Evolutionary conservation across 495 filamentous ascomycete species (phyloP).

Genomic region (Glarea lozoyensis): DNA sequence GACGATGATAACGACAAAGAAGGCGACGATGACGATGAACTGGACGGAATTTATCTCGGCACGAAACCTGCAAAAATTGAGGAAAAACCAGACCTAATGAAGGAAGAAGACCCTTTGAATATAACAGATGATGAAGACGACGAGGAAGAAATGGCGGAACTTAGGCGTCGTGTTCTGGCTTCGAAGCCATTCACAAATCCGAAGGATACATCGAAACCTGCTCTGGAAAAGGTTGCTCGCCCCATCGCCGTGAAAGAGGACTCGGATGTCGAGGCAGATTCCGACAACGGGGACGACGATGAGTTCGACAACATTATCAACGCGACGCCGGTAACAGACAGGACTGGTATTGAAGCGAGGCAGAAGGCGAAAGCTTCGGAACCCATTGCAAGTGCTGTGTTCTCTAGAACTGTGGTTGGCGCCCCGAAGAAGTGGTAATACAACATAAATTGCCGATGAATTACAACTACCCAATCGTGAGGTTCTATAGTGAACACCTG

Average conservation of each 20-base stretch:
- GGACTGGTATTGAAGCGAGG: slow-evolving; percentile 56
- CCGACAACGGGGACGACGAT: slow-evolving; percentile 58
- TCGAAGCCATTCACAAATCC: slow-evolving; percentile 80
- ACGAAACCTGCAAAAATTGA: slow-evolving; percentile 35
- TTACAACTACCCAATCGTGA: too few species aligned
- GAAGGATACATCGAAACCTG: slow-evolving; percentile 38
- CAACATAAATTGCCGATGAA: too few species aligned
- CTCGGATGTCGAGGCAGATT: slow-evolving; percentile 65
- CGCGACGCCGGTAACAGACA: slow-evolving; percentile 77
- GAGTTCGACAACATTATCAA: slow-evolving; percentile 86
- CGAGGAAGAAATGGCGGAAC: slow-evolving; percentile 84
- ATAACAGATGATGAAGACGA: slow-evolving; percentile 73
- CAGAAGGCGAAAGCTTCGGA: slow-evolving; percentile 16
- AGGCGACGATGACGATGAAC: slow-evolving; percentile 28
- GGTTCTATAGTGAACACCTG: too few species aligned
- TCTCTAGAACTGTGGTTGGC: slow-evolving; percentile 51
- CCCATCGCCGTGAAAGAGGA: slow-evolving; percentile 47
- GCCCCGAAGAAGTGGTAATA: slow-evolving; percentile 52
- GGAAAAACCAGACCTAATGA: slow-evolving; percentile 18
- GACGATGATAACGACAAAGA: slow-evolving; percentile 40
- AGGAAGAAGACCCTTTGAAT: slow-evolving; percentile 55
- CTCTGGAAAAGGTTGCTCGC: slow-evolving; percentile 45
- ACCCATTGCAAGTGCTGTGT: slow-evolving; percentile 40
- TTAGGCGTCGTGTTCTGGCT: slow-evolving; percentile 70
- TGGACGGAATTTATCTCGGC: slow-evolving; percentile 50